Evolutionary conservation across 2,329 filamentous ascomycete species (phyloP).

Genomic region (Arthroderma sp.): DNA sequence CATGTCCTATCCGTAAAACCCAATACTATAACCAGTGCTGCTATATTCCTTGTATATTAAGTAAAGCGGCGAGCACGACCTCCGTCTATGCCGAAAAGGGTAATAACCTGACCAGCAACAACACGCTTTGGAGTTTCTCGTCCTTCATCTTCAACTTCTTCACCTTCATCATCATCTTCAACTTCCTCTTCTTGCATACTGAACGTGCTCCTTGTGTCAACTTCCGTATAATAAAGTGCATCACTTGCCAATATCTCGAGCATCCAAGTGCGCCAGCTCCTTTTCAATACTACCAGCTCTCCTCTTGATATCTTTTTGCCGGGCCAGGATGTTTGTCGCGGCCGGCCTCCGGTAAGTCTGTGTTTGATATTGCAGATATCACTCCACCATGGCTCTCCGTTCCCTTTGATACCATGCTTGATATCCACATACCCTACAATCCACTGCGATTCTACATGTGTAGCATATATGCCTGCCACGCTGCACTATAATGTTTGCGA

Average conservation of each 20-base stretch:
- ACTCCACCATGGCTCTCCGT: not conserved
- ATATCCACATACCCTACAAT: too few species aligned
- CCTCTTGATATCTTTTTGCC: too few species aligned
- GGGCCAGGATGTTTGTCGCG: not conserved
- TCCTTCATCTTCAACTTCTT: not conserved
- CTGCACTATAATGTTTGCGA: too few species aligned
- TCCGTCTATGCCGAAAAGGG: not conserved
- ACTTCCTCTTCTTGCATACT: not conserved
- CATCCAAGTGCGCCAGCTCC: not conserved
- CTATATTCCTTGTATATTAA: not conserved
- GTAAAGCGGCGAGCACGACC: not conserved
- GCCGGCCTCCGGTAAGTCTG: not conserved
- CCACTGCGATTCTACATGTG: too few species aligned
- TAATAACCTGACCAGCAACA: not conserved
- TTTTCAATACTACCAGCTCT: not conserved
- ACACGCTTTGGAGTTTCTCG: not conserved
- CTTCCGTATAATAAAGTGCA: not conserved
- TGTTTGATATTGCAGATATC: not conserved
- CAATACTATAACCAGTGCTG: not conserved
- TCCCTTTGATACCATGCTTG: not conserved
- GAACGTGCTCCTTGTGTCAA: not conserved
- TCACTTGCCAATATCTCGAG: not conserved
- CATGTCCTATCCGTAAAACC: too few species aligned
- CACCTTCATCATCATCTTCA: not conserved
- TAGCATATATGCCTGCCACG: too few species aligned